Base-by-base conservation (phyloP, 805 yeast species). In the Candida loeiensis region DNA sequence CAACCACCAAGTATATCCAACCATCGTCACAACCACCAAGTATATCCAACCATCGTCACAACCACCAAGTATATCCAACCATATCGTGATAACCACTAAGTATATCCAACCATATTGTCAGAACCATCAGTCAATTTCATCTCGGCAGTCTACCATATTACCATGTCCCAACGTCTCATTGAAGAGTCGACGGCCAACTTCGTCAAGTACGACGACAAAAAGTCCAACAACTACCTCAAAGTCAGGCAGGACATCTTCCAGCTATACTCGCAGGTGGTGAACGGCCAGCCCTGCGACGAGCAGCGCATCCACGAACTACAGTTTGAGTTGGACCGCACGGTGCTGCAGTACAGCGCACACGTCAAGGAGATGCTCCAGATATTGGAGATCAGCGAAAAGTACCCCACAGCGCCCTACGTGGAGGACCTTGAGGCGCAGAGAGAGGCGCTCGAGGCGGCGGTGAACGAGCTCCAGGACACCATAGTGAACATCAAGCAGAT, bases 171-270 rank as follows among this genome's bases (percentile, higher is more conserved):
- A n/a, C n/a, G n/a, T n/a, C 45, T 64, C 36, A 58, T 66, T 2
- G 69, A 64, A 20, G 58, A 54, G 29, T 47, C 66, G 2, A 54
- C 64, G 7, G 17, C 50, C 6, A 58, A 55, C 36, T 56, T 54
- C 43, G 55, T 66, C 26, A 49, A 53, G 36, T 58, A 55, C 34
- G 56, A 62, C 44, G 73, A 69, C 39, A 62, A 59, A 37, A 40
- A 54, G 8, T 54, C 66, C 2, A 33, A 48, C 6, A 64, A 57
- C 41, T 69, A 69, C 39, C 50, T 66, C 27, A 52, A 54, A 28
- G 40, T 64, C 8, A 48, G 74, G 36, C 65, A 59, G 41, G 64
- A 63, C 12, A 55, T 63, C 2, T 48, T 55, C 18, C 50, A 45
- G 36, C 39, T 58, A 15, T 37, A 40, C 31, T 33, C 45, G 6